These are phyloP conservation scores for Abelmoschus esculentus DNA, from an alignment of 345 rosid genomes.

Conservation along the genomic window DNA sequence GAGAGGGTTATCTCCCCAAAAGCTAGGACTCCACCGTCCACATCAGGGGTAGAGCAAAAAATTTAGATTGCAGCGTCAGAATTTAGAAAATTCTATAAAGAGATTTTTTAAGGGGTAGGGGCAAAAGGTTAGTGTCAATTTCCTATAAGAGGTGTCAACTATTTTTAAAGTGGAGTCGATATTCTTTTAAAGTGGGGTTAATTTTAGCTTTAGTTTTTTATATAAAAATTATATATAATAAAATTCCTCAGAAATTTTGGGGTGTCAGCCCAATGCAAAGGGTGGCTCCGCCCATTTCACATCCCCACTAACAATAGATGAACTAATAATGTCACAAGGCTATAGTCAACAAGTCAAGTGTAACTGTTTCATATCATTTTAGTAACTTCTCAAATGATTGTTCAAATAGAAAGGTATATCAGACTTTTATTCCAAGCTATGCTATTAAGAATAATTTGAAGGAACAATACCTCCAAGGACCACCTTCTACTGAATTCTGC, in stretches of 20 bases:
- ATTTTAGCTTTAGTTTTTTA: no score
- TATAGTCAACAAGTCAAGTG: not conserved
- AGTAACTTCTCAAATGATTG: not conserved
- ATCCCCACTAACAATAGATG: not conserved
- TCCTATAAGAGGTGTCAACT: no score
- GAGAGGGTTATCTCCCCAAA: not conserved
- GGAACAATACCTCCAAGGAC: slow-evolving; percentile 67
- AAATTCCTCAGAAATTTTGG: no score
- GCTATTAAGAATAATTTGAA: slow-evolving; percentile 12
- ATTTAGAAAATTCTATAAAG: no score
- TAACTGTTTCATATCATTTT: not conserved
- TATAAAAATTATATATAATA: no score
- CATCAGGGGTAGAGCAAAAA: no score
- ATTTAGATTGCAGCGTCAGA: no score
- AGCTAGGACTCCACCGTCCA: not conserved
- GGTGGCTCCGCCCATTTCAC: not conserved
- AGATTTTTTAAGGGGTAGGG: no score
- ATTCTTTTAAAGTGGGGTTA: no score
- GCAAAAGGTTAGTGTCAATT: no score
- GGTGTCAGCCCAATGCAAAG: not conserved
- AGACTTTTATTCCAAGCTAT: slow-evolving; percentile 1
- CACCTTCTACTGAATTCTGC: slow-evolving; percentile 51
- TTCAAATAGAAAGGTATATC: slow-evolving; percentile 2
- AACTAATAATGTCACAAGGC: not conserved
- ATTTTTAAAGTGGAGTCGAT: no score